Evolutionary conservation across 768 basidiomycete genomes (phyloP).

Genomic region (Leccinum variicolor): DNA sequence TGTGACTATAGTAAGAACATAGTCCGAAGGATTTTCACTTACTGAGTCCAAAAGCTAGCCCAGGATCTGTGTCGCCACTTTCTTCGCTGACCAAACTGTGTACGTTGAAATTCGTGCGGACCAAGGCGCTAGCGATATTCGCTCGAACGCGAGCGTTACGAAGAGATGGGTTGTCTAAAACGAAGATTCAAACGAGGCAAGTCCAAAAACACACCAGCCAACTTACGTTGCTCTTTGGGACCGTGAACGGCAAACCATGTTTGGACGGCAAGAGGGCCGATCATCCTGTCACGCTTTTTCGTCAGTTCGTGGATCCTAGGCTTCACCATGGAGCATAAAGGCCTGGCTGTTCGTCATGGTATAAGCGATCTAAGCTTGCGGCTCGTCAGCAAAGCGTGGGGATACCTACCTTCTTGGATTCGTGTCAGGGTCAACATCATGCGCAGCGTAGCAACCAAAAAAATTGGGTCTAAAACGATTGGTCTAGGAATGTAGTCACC

Average conservation of each 20-base stretch:
- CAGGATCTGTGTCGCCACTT: not conserved
- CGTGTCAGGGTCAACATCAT: slow-evolving; percentile 15
- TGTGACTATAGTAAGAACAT: not conserved
- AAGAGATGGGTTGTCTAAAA: slow-evolving; percentile 10
- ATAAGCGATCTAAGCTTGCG: not conserved
- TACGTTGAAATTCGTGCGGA: not conserved
- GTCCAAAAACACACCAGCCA: not conserved
- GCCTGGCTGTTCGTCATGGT: not conserved
- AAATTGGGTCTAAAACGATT: slow-evolving; percentile 2
- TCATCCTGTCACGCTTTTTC: not conserved
- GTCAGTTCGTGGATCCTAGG: slow-evolving; percentile 14
- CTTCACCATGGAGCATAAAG: slow-evolving; percentile 4
- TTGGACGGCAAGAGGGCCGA: slow-evolving; percentile 23
- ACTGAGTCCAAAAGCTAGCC: slow-evolving; percentile 19
- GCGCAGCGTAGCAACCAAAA: slow-evolving; percentile 15
- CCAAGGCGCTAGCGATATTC: slow-evolving; percentile 18
- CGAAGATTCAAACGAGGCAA: not conserved
- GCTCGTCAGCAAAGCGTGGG: not conserved
- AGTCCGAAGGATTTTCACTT: not conserved
- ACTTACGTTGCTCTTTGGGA: slow-evolving; percentile 1
- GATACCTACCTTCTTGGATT: slow-evolving; percentile 11
- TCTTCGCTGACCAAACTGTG: not conserved
- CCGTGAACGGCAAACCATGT: slow-evolving; percentile 13
- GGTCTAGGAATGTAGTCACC: not conserved
- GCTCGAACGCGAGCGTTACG: slow-evolving; percentile 7